Evolutionary conservation across 148 eudicot genomes (phyloP).

Genomic region (Silene latifolia): DNA sequence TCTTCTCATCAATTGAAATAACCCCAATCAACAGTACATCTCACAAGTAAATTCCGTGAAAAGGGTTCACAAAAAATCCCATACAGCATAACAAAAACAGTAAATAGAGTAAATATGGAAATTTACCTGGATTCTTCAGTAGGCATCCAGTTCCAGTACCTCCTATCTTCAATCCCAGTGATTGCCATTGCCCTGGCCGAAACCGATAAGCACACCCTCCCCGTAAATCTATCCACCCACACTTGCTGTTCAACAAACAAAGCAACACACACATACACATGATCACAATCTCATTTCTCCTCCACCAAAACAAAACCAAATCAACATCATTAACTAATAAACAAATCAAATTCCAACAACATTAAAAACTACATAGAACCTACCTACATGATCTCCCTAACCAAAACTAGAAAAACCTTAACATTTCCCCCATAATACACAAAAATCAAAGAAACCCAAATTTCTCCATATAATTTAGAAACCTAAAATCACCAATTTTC

Average conservation of each 20-base stretch:
- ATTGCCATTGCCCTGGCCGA: conserved; percentile 78
- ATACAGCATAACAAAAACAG: not conserved
- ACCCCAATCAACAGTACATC: not conserved
- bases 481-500: no score
- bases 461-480: no score
- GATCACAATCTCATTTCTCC: conserved; percentile 15
- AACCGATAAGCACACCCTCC: conserved; percentile 74
- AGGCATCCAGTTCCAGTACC: conserved; percentile 94
- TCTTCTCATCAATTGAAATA: not conserved
- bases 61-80: not conserved
- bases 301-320: no score
- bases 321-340: not conserved
- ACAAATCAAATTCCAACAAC: no score
- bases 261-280: conserved; percentile 10
- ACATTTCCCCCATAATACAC: no score
- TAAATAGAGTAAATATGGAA: not conserved
- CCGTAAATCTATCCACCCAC: conserved; percentile 85
- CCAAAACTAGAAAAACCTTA: no score
- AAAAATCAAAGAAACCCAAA: no score
- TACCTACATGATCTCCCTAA: no score
- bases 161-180: conserved; percentile 90
- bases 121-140: conserved; percentile 90
- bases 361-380: no score
- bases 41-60: not conserved
- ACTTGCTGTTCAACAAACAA: conserved; percentile 52